Evolutionary conservation across 768 basidiomycete species (phyloP), one percentile per base, ranked within the genome.

Genomic region (Trametopsis cervina): DNA sequence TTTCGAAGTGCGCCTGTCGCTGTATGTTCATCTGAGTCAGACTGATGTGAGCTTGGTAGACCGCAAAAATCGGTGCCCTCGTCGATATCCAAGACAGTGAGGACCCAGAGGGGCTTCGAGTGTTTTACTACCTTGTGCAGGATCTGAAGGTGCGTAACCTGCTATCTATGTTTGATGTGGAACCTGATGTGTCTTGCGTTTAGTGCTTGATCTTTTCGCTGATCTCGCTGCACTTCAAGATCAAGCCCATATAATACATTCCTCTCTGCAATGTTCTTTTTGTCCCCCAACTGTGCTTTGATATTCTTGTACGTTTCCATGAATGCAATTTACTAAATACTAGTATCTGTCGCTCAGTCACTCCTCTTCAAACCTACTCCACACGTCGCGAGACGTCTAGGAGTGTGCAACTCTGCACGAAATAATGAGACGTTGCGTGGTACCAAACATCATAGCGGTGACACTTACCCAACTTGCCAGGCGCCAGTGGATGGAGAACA

Each of bases 211-310:
- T 99, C 57, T 96, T 98, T 67, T 97, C 96, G 7, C 78, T 99
- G 53, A 98, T 99, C 64, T 91, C 92, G 2, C 80, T 99, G 29
- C 95, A 99, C 75, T 98, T 99, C 85, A 98, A 98, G 73, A 98
- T 99, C 77, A 98, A 99, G 76, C 96, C 96, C 13, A 97, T 92
- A 58, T 92, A 81, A 69, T 44, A 12, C 13, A n/a, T 25, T 11
- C 21, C 29, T 26, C 29, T 27, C n/a, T n/a, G n/a, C n/a, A n/a
- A n/a, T n/a, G n/a, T n/a, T n/a, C n/a, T n/a, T n/a, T n/a, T n/a
- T n/a, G n/a, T n/a, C n/a, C n/a, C n/a, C n/a, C n/a, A n/a, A n/a
- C n/a, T n/a, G n/a, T n/a, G n/a, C n/a, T n/a, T n/a, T n/a, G n/a
- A n/a, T n/a, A n/a, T n/a, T n/a, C n/a, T n/a, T n/a, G n/a, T n/a